phyloP scores from a whole-genome alignment of 148 eudicot genomes.

The Suaeda aralocaspica region DNA sequence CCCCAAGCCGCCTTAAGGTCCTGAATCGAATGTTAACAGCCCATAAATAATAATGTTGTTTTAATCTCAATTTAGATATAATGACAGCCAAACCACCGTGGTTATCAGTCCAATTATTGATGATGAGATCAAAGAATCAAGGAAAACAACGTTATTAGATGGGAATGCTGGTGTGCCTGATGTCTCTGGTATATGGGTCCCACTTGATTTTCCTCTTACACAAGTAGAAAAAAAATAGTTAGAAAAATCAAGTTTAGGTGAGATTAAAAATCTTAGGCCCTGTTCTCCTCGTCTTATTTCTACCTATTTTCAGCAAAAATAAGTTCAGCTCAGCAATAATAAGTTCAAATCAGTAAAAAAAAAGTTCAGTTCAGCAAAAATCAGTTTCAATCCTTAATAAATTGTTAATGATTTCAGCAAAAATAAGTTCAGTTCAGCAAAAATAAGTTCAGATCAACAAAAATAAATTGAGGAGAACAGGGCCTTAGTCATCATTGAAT shows the following conservation, averaged over 20 bases:
- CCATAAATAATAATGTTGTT: background rate
- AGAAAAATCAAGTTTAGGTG: background rate
- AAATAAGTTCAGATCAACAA: too few species aligned
- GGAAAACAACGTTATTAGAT: background rate
- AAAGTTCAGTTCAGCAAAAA: too few species aligned
- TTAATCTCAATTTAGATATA: background rate
- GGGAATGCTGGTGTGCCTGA: slow-evolving; percentile 8
- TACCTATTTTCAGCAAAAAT: too few species aligned
- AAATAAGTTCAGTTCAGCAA: too few species aligned
- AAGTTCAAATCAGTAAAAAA: too few species aligned
- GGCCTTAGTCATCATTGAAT: background rate
- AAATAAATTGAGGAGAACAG: background rate
- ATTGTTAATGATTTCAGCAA: too few species aligned
- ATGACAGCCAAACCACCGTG: slow-evolving; percentile 18
- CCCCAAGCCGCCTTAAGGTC: background rate
- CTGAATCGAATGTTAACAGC: background rate
- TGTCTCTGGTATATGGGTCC: slow-evolving; percentile 20
- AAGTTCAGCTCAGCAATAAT: too few species aligned
- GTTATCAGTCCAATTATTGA: slow-evolving; percentile 8
- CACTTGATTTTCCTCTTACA: slow-evolving; percentile 22
- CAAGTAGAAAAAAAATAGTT: background rate
- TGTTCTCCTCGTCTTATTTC: too few species aligned
- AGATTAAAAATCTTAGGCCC: background rate
- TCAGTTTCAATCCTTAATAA: too few species aligned
- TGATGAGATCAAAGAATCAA: slow-evolving; percentile 2